phyloP scores from a whole-genome alignment of 176 grass and related monocot genomes.

The Tillandsia leiboldiana region DNA sequence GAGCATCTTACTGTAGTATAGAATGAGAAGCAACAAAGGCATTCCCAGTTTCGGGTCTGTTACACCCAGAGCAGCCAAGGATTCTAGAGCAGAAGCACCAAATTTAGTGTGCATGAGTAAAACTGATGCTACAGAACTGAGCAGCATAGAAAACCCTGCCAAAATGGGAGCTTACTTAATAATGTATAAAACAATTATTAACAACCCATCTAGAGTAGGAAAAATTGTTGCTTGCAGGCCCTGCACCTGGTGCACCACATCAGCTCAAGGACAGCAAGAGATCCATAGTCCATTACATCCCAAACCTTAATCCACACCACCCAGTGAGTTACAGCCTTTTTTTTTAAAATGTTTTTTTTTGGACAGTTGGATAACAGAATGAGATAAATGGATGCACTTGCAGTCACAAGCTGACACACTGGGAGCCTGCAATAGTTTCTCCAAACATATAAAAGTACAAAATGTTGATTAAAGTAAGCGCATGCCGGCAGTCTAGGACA shows the following conservation, averaged over 20 bases:
- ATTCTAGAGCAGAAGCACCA: constrained; percentile 58
- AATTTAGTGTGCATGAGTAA: constrained; percentile 61
- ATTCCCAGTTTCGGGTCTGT: constrained; percentile 56
- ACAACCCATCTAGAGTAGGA: neutral
- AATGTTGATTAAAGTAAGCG: neutral
- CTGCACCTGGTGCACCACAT: too few species aligned
- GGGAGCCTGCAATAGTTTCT: too few species aligned
- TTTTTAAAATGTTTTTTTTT: too few species aligned
- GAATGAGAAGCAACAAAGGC: constrained; percentile 58
- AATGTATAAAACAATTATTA: neutral
- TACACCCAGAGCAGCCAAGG: constrained; percentile 60
- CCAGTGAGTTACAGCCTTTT: too few species aligned
- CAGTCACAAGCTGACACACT: too few species aligned
- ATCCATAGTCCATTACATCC: too few species aligned
- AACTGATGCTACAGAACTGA: constrained; percentile 49
- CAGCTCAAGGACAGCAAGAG: too few species aligned
- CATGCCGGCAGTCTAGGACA: neutral
- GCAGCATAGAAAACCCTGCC: constrained; percentile 57
- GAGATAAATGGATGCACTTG: too few species aligned
- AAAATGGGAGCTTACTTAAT: constrained; percentile 21
- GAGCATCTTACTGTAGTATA: constrained; percentile 71
- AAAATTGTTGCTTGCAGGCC: neutral
- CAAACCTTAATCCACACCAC: too few species aligned
- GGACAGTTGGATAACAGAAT: too few species aligned
- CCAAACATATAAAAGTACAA: neutral